Percentiles rank a stretch among this genome's conserved stretches.
These are phyloP conservation scores for Vigna trinervia DNA, from an alignment of 306 rosid species.

Conservation along the genomic window DNA sequence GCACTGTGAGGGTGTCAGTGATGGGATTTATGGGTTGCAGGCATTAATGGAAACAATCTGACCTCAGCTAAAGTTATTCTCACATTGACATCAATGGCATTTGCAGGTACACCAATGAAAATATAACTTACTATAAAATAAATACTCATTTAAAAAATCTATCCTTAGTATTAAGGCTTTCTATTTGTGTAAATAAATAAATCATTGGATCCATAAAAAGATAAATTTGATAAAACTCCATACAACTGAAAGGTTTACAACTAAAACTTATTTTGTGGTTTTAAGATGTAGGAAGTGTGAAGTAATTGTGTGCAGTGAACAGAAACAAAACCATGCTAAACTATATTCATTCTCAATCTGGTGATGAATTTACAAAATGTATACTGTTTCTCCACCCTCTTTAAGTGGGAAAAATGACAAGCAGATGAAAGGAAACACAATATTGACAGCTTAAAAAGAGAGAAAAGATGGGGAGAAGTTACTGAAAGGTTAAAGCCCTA, in stretches of 20 bases:
- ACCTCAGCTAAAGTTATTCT: not conserved
- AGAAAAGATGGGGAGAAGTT: slow-evolving; percentile 34
- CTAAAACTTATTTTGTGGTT: not conserved
- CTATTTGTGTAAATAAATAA: not conserved
- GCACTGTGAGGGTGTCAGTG: not conserved
- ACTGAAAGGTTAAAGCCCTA: slow-evolving; percentile 57
- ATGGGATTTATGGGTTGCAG: not conserved
- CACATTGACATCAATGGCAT: not conserved
- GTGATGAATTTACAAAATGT: slow-evolving; percentile 53
- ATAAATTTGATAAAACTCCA: not conserved
- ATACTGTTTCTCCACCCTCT: slow-evolving; percentile 39
- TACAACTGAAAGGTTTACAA: not conserved
- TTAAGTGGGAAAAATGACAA: slow-evolving; percentile 47
- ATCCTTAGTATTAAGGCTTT: not conserved
- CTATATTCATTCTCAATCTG: slow-evolving; percentile 31
- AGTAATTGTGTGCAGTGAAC: not conserved
- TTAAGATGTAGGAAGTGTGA: not conserved
- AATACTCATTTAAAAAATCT: not conserved
- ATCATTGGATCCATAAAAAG: not conserved
- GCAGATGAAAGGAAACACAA: slow-evolving; percentile 20
- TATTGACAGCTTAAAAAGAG: slow-evolving; percentile 10
- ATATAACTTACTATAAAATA: not conserved
- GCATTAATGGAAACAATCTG: not conserved
- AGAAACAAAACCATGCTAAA: slow-evolving; percentile 26
- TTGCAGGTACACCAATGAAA: not conserved